These are phyloP conservation scores for Corchorus olitorius DNA, from an alignment of 345 rosid genomes.

Conservation along the genomic window DNA sequence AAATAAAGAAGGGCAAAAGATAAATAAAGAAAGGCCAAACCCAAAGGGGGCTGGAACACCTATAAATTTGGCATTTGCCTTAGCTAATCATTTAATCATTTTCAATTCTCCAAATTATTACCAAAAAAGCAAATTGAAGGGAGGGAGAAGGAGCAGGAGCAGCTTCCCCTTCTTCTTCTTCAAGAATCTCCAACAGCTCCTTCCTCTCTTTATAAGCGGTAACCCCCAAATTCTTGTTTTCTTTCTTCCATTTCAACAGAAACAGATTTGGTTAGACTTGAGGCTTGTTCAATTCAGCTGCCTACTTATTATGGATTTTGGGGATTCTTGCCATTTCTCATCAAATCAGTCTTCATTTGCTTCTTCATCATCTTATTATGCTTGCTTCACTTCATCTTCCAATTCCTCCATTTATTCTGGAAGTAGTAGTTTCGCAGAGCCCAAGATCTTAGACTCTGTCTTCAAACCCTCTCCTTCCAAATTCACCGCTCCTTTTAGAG, in stretches of 20 bases:
- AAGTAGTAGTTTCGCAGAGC: slow-evolving; percentile 48
- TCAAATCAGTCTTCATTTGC: slow-evolving; percentile 25
- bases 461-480: slow-evolving; percentile 28
- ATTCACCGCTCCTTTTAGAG: slow-evolving; percentile 15
- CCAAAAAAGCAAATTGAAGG: not conserved
- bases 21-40: too few species aligned
- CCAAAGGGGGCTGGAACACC: too few species aligned
- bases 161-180: not conserved
- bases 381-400: slow-evolving; percentile 15
- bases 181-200: not conserved
- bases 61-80: slow-evolving; percentile 5
- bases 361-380: slow-evolving; percentile 19
- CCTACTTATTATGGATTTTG: slow-evolving; percentile 48
- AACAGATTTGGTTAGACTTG: not conserved
- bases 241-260: not conserved
- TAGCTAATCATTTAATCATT: not conserved
- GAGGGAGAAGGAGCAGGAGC: slow-evolving; percentile 6
- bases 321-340: slow-evolving; percentile 41
- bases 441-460: slow-evolving; percentile 28
- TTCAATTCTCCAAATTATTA: not conserved
- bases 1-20: too few species aligned
- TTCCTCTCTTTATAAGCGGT: not conserved
- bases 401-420: slow-evolving; percentile 20
- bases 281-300: not conserved
- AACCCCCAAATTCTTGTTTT: not conserved